Evolutionary conservation across 345 rosid species (phyloP).

Genomic region (Brassica rapa): DNA sequence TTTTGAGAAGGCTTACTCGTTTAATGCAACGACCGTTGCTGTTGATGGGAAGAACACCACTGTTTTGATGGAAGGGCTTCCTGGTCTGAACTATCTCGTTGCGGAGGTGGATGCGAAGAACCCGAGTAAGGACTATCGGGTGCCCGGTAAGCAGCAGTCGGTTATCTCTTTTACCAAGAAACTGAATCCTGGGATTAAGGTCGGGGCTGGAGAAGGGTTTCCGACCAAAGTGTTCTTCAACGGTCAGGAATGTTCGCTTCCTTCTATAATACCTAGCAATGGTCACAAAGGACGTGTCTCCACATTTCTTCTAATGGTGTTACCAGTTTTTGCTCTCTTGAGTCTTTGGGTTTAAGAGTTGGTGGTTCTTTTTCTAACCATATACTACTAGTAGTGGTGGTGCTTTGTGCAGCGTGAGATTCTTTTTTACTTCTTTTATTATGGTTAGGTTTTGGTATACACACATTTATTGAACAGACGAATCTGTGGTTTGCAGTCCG

Average conservation of each 20-base stretch:
- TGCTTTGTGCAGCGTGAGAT: conserved; percentile 32
- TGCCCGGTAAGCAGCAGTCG: conserved; percentile 95
- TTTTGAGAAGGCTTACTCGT: conserved; percentile 75
- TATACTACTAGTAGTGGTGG: conserved; percentile 4
- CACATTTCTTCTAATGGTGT: conserved; percentile 19
- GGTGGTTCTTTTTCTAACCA: conserved; percentile 36
- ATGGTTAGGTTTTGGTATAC: conserved; percentile 4
- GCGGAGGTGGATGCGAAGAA: conserved; percentile 60
- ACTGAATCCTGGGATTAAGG: conserved; percentile 60
- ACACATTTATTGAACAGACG: conserved; percentile 16
- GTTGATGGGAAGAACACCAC: conserved; percentile 57
- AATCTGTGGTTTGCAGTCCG: background rate
- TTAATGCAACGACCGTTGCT: conserved; percentile 58
- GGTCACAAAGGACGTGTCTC: background rate
- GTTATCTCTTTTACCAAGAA: conserved; percentile 87
- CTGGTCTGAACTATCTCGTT: conserved; percentile 80
- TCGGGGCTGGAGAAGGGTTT: conserved; percentile 73
- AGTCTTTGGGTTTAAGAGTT: background rate
- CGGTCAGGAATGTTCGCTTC: conserved; percentile 89
- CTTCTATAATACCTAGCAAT: conserved; percentile 54
- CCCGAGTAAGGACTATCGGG: conserved; percentile 59
- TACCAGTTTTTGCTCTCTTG: conserved; percentile 25
- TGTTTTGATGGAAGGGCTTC: conserved; percentile 73
- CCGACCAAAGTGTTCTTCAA: conserved; percentile 87
- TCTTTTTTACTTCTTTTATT: conserved; percentile 4